Evolutionary conservation across 306 rosid genomes (phyloP).

Genomic region (Glycine tomentella): DNA sequence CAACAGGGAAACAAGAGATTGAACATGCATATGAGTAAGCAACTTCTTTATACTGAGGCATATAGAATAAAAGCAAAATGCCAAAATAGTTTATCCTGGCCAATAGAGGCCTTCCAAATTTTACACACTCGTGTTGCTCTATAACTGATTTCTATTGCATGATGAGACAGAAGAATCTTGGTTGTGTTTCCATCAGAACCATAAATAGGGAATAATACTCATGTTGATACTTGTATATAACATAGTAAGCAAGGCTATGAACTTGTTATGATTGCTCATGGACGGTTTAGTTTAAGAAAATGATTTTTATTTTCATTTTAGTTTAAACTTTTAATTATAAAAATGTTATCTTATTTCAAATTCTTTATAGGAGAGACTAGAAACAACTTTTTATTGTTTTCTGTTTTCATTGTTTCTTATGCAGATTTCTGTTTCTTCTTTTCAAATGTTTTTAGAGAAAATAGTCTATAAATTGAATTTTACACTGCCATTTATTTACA

Average conservation of each 20-base stretch:
- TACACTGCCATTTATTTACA: no score
- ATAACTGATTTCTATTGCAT: conserved; percentile 19
- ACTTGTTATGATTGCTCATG: background rate
- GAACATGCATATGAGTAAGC: conserved; percentile 97
- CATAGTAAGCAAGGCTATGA: background rate
- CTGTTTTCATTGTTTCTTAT: no score
- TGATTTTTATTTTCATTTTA: background rate
- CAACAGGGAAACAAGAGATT: conserved; percentile 91
- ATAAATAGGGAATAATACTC: background rate
- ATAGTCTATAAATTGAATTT: no score
- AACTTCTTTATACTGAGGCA: conserved; percentile 18
- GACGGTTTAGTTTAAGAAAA: background rate
- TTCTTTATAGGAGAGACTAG: background rate
- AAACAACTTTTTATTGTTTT: background rate
- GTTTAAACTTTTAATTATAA: background rate
- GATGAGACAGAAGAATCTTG: background rate
- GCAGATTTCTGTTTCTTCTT: no score
- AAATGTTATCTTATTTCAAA: background rate
- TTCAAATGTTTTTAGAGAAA: no score
- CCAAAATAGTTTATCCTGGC: conserved; percentile 30
- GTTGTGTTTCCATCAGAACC: background rate
- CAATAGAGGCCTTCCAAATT: conserved; percentile 38
- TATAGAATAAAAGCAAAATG: conserved; percentile 9
- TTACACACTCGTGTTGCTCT: background rate
- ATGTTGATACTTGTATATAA: background rate